A percentile compares a stretch with the other conserved stretches of the same genome.
Evolutionary conservation across 805 yeast species (phyloP).

Genomic region (Cyberlindnera americana): DNA sequence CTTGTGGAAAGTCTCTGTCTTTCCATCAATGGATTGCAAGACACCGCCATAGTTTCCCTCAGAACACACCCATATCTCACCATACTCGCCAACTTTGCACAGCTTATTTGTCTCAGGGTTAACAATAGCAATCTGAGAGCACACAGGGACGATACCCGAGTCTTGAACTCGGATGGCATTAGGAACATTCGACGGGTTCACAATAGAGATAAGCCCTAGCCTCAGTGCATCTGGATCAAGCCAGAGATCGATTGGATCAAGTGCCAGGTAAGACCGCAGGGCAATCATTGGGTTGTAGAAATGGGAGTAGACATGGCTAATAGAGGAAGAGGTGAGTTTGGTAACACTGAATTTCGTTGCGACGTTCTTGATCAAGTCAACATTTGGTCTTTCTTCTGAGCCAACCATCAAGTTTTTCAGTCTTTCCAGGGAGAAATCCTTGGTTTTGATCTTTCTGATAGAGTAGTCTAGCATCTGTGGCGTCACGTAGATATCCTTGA

Average conservation of each 20-base stretch:
- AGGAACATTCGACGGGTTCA: constrained; percentile 67
- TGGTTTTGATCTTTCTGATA: constrained; percentile 53
- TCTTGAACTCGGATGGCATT: constrained; percentile 80
- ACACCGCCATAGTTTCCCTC: constrained; percentile 70
- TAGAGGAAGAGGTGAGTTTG: constrained; percentile 60
- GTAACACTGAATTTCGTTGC: constrained; percentile 61
- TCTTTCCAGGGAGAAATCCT: constrained; percentile 49
- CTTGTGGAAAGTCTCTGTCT: constrained; percentile 23
- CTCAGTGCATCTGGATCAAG: constrained; percentile 84
- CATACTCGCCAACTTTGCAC: constrained; percentile 87
- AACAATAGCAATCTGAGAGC: constrained; percentile 90
- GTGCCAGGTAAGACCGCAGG: constrained; percentile 80
- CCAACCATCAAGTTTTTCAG: constrained; percentile 83
- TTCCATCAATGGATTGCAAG: constrained; percentile 47
- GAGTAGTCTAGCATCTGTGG: constrained; percentile 81
- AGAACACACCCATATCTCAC: constrained; percentile 95
- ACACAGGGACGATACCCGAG: constrained; percentile 93
- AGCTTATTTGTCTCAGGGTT: constrained; percentile 84
- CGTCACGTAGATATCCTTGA: constrained; percentile 83
- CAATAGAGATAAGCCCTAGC: constrained; percentile 81
- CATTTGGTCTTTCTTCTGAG: constrained; percentile 69
- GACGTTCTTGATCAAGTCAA: constrained; percentile 52
- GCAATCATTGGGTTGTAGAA: constrained; percentile 78
- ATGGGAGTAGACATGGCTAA: constrained; percentile 77
- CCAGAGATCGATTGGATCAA: constrained; percentile 84